These are phyloP conservation scores for Annulohypoxylon truncatum DNA, from an alignment of 2,329 filamentous ascomycete genomes.

Conservation along the genomic window DNA sequence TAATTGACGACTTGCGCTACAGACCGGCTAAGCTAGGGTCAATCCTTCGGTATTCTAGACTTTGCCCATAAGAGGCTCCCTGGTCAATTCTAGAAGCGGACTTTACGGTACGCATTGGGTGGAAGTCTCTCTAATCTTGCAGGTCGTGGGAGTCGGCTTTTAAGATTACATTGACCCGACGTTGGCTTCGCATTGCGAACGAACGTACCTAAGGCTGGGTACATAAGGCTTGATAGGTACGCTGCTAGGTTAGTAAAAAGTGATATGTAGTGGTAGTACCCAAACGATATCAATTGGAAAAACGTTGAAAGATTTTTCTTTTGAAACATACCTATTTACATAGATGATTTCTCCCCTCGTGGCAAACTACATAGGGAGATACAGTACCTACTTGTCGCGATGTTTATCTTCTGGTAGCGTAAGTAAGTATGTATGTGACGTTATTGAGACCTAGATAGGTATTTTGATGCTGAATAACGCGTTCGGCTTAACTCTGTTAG, in stretches of 20 bases:
- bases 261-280: not conserved
- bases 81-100: conserved; percentile 29
- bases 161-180: conserved; percentile 15
- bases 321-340: not conserved
- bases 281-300: not conserved
- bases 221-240: not conserved
- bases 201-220: not conserved
- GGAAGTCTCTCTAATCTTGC: conserved; percentile 20
- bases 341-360: not conserved
- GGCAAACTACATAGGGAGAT: no score
- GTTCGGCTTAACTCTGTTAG: conserved; percentile 10
- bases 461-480: conserved; percentile 22
- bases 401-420: not conserved
- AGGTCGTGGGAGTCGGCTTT: conserved; percentile 18
- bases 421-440: conserved; percentile 25
- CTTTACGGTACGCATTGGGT: conserved; percentile 1
- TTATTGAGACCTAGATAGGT: conserved; percentile 14
- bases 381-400: not conserved
- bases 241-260: not conserved
- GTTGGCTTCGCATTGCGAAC: not conserved
- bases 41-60: conserved; percentile 3
- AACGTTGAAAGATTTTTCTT: not conserved
- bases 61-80: not conserved
- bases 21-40: not conserved
- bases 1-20: not conserved